These are phyloP conservation scores for Ustilago shanxiensis DNA, from an alignment of 1,284 basidiomycete genomes.

Conservation along the genomic window DNA sequence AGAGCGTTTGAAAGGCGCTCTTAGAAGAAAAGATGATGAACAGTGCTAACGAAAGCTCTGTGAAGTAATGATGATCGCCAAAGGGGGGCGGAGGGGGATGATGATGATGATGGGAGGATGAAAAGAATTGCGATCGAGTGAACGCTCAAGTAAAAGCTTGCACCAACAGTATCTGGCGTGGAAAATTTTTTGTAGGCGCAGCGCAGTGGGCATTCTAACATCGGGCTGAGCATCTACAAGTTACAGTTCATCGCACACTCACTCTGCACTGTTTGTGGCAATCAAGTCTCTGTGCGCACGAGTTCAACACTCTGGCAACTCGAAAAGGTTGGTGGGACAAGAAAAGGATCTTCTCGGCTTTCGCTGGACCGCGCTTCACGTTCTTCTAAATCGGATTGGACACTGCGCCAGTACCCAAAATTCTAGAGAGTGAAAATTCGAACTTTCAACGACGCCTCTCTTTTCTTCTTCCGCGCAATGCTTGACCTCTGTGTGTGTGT, in stretches of 20 bases:
- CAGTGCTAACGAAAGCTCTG: conserved; percentile 53
- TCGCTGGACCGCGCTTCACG: neutral
- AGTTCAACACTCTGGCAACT: neutral
- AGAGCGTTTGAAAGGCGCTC: conserved; percentile 32
- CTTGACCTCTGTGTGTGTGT: neutral
- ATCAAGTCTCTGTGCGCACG: neutral
- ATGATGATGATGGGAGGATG: conserved; percentile 30
- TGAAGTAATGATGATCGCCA: conserved; percentile 24
- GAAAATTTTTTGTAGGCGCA: conserved; percentile 42
- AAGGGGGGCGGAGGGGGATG: conserved; percentile 29
- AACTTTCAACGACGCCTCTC: conserved; percentile 24
- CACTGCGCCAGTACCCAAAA: conserved; percentile 17
- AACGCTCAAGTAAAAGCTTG: conserved; percentile 7
- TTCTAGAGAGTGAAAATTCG: conserved; percentile 19
- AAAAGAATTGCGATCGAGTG: neutral
- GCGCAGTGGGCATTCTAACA: neutral
- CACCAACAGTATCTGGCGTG: neutral
- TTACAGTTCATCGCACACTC: neutral
- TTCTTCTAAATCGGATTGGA: neutral
- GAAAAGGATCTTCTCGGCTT: conserved; percentile 25
- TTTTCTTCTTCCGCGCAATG: neutral
- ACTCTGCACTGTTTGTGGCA: conserved; percentile 12
- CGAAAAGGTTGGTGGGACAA: conserved; percentile 19
- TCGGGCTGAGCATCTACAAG: conserved; percentile 19
- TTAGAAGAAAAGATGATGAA: conserved; percentile 20